Conservation (phyloP, 2,329 filamentous ascomycete genomes). For the Xylariales sp. region DNA sequence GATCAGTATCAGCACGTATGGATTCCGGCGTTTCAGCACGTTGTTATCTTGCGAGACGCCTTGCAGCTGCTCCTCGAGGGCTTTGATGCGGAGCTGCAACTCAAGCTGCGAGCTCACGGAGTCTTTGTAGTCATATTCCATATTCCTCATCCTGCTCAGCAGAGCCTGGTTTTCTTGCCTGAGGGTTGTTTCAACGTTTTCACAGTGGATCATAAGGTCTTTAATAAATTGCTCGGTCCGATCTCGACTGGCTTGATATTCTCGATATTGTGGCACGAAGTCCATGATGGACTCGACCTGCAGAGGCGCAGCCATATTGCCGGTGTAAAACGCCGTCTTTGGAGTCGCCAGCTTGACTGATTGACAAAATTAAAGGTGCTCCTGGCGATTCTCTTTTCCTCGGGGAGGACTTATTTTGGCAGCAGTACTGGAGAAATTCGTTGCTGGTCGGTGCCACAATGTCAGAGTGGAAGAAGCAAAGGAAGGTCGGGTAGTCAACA, state of each 20-base stretch:
- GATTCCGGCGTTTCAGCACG: conserved; percentile 43
- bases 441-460: too few relatives aligned
- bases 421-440: too few relatives aligned
- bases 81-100: conserved; percentile 41
- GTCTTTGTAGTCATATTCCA: conserved; percentile 46
- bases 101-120: conserved; percentile 44
- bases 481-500: too few relatives aligned
- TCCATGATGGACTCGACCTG: conserved; percentile 33
- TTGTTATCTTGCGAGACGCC: conserved; percentile 33
- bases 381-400: too few relatives aligned
- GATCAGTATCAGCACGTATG: conserved; percentile 57
- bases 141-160: conserved; percentile 34
- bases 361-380: too few relatives aligned
- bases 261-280: conserved; percentile 43
- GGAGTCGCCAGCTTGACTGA: too few relatives aligned
- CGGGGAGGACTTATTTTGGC: too few relatives aligned
- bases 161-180: conserved; percentile 40
- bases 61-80: conserved; percentile 30
- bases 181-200: conserved; percentile 38
- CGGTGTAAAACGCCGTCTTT: too few relatives aligned
- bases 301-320: too few relatives aligned
- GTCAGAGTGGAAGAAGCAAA: too few relatives aligned
- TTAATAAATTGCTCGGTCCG: conserved; percentile 41
- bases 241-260: conserved; percentile 36
- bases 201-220: conserved; percentile 43